Evolutionary conservation across 2,329 filamentous ascomycete genomes (phyloP), one percentile per base, ranked within the genome.

Genomic region (Botryotinia calthae): DNA sequence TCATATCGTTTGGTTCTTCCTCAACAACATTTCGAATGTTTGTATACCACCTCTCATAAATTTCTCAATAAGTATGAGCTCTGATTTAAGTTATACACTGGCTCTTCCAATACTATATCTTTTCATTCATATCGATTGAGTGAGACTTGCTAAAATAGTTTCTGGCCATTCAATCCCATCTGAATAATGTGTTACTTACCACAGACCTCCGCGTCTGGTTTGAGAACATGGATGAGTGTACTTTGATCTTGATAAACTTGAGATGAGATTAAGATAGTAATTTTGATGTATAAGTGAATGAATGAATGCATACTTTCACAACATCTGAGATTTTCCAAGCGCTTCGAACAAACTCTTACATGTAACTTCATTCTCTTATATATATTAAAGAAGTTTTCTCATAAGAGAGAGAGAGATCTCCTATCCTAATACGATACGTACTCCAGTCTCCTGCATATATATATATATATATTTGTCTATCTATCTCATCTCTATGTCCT

Each of bases 271-370:
- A 16, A 54, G n/a, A 54, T 8, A 16, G n/a, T 54, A 18, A n/a
- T 7, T 51, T 14, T 0, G 0, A 25, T 9, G n/a, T 4, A 5
- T 6, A 44, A 5, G 4, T 4, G 12, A 44, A 16, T 4, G 12
- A 44, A 51, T 14, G n/a, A 14, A 51, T n/a, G 2, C 2, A n/a
- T 14, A 51, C 48, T 51, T 25, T 51, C 10, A n/a, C 48, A n/a
- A n/a, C 48, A 4, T 25, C 6, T 51, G 25, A 51, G 25, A 51
- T 51, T 51, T 5, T 51, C 1, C 48, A 51, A 2, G 10, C 2
- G 22, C 48, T n/a, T 4, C 48, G 25, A 51, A 51, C 8, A n/a
- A 51, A n/a, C 8, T n/a, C 48, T n/a, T 51, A 2, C 25, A n/a
- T 6, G 2, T 14, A n/a, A n/a, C 10, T 14, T 5, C 22, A 51